Conservation (phyloP, 305 asterid species). For the Fraxinus dipetala region DNA sequence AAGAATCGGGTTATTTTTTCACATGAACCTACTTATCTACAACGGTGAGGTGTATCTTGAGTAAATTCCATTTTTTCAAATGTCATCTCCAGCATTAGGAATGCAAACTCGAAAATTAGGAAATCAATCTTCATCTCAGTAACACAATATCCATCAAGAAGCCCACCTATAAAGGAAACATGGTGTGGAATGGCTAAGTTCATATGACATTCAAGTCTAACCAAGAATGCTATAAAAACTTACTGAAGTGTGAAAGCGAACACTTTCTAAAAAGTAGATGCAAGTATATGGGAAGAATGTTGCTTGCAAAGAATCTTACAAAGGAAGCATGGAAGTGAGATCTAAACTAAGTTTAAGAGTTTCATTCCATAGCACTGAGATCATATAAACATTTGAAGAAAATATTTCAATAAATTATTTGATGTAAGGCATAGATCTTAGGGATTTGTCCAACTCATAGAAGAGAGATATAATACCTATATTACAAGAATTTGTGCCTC, state of each 20-base stretch:
- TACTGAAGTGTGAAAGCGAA: neutral
- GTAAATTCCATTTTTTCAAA: neutral
- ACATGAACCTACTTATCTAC: neutral
- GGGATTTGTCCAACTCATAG: neutral
- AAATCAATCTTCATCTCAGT: neutral
- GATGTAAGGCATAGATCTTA: neutral
- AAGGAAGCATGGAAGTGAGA: neutral
- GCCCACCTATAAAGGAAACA: neutral
- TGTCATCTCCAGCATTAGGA: neutral
- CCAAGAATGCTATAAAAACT: neutral
- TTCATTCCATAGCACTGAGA: neutral
- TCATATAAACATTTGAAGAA: neutral
- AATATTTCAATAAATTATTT: neutral
- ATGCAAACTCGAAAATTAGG: neutral
- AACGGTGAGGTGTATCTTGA: neutral
- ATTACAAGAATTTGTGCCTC: neutral
- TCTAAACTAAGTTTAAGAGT: neutral
- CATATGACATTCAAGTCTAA: neutral
- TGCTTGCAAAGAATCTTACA: neutral
- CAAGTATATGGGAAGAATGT: neutral
- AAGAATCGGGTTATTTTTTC: neutral
- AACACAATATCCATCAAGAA: neutral
- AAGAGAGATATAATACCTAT: neutral
- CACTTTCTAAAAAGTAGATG: neutral
- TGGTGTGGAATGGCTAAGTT: neutral